These are phyloP conservation scores for Amesomyces nigricolor DNA, from an alignment of 2,329 filamentous ascomycete genomes.

Conservation along the genomic window DNA sequence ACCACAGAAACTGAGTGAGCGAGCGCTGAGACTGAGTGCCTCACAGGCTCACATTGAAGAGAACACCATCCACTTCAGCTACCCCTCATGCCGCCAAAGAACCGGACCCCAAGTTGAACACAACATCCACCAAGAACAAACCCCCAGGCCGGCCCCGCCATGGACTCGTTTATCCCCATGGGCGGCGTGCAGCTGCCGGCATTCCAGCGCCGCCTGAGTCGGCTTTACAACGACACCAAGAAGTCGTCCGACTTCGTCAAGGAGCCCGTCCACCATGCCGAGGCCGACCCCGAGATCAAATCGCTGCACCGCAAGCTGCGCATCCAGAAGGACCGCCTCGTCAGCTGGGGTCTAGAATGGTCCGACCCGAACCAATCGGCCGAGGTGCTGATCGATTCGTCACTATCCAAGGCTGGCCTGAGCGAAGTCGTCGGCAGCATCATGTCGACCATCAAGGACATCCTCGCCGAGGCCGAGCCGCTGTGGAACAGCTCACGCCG, in stretches of 20 bases:
- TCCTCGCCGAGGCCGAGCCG: slow-evolving; percentile 68
- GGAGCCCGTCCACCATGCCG: slow-evolving; percentile 54
- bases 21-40: no score
- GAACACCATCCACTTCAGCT: no score
- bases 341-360: slow-evolving; percentile 78
- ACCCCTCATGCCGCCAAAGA: no score
- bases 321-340: slow-evolving; percentile 73
- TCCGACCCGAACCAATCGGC: slow-evolving; percentile 58
- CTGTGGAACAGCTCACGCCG: slow-evolving; percentile 60
- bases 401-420: slow-evolving; percentile 65
- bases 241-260: slow-evolving; percentile 69
- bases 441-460: slow-evolving; percentile 74
- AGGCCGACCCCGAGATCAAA: slow-evolving; percentile 61
- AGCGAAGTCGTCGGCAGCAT: slow-evolving; percentile 74
- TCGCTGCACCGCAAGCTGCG: slow-evolving; percentile 68
- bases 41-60: no score
- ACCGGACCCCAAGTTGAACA: not conserved
- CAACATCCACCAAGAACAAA: not conserved
- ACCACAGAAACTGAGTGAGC: no score
- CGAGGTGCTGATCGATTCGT: slow-evolving; percentile 62
- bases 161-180: slow-evolving; percentile 36
- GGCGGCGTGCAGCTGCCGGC: slow-evolving; percentile 48
- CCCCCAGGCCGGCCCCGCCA: slow-evolving; percentile 5
- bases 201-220: slow-evolving; percentile 58
- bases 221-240: slow-evolving; percentile 77